Conservation (phyloP, 2,329 filamentous ascomycete species). For the Rhynchosporium agropyri region DNA sequence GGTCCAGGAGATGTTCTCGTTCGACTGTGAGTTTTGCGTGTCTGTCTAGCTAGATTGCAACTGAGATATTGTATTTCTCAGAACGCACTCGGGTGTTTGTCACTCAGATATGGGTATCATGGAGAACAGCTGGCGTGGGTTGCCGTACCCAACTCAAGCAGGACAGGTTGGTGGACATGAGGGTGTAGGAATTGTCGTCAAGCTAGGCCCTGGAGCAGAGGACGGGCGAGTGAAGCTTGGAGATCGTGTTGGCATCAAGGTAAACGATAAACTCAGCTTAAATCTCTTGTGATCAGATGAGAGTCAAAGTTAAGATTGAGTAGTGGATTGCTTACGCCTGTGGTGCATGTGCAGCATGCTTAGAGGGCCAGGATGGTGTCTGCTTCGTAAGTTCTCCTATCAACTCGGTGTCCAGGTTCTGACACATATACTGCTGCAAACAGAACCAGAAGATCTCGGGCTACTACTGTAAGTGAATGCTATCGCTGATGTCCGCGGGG, state of each 20-base stretch:
- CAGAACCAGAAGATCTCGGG: conserved; percentile 60
- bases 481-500: background rate
- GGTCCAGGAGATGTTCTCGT: conserved; percentile 64
- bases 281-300: conserved; percentile 6
- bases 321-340: conserved; percentile 59
- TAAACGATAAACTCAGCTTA: conserved; percentile 39
- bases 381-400: conserved; percentile 58
- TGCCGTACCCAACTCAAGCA: conserved; percentile 60
- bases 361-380: conserved; percentile 63
- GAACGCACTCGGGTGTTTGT: conserved; percentile 65
- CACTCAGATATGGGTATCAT: conserved; percentile 64
- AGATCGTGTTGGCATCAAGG: conserved; percentile 70
- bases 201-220: conserved; percentile 63
- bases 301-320: conserved; percentile 32
- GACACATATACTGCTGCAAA: conserved; percentile 15
- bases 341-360: conserved; percentile 53
- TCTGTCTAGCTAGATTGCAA: background rate
- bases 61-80: conserved; percentile 9
- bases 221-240: conserved; percentile 61
- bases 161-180: conserved; percentile 72
- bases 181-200: conserved; percentile 66
- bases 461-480: conserved; percentile 55
- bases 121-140: conserved; percentile 47
- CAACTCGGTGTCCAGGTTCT: conserved; percentile 15
- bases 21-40: conserved; percentile 52